These are phyloP conservation scores for Ceratocystis huliohia DNA, from an alignment of 2,329 filamentous ascomycete genomes.

Conservation along the genomic window DNA sequence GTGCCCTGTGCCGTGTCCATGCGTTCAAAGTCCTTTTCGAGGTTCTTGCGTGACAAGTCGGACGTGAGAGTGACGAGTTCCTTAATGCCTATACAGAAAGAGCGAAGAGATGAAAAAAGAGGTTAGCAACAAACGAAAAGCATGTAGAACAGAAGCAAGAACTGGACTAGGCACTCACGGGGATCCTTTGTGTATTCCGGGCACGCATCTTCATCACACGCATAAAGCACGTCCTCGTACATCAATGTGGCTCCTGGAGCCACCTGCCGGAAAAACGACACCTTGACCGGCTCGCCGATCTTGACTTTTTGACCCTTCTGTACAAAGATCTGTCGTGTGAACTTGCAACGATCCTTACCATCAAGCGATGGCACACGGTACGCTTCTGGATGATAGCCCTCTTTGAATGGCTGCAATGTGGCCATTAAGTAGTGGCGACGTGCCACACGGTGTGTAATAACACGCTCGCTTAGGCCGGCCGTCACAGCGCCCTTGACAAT, in stretches of 20 bases:
- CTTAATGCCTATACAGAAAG: conserved; percentile 66
- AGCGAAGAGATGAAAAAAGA: background rate
- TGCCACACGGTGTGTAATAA: conserved; percentile 92
- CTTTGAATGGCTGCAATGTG: conserved; percentile 95
- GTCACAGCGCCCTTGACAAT: conserved; percentile 98
- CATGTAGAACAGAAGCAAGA: too few relatives aligned
- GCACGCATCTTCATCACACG: conserved; percentile 94
- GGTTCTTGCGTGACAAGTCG: conserved; percentile 91
- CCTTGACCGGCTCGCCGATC: conserved; percentile 97
- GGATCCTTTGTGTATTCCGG: conserved; percentile 99
- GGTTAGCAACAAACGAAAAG: background rate
- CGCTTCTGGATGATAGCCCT: conserved; percentile 94
- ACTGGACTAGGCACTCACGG: conserved; percentile 50
- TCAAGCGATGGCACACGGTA: conserved; percentile 95
- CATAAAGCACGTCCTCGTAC: conserved; percentile 98
- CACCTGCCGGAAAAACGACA: conserved; percentile 96
- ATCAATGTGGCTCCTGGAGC: conserved; percentile 93
- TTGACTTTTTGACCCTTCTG: conserved; percentile 98
- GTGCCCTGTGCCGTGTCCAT: conserved; percentile 98
- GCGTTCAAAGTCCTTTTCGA: conserved; percentile 97
- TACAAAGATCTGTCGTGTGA: conserved; percentile 94
- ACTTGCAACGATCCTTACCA: conserved; percentile 96
- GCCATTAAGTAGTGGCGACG: conserved; percentile 98
- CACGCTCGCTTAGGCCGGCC: conserved; percentile 90
- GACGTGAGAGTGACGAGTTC: conserved; percentile 96